phyloP scores from a whole-genome alignment of 768 basidiomycete species.

The Mycena galericulata region DNA sequence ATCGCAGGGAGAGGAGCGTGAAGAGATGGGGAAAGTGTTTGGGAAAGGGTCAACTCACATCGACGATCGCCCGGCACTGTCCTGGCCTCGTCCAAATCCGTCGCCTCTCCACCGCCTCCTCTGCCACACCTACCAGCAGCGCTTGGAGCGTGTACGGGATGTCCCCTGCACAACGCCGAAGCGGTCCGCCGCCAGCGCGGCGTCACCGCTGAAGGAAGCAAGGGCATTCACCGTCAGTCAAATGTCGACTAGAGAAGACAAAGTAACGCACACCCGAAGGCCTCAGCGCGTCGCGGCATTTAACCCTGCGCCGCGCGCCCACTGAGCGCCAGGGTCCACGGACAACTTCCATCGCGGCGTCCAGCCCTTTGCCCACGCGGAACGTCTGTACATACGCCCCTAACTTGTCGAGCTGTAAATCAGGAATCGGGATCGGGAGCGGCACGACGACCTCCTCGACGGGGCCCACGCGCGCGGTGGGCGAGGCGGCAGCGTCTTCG shows the following conservation, averaged over 20 bases:
- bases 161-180: too few species aligned
- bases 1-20: too few species aligned
- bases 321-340: conserved; percentile 71
- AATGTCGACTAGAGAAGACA: too few species aligned
- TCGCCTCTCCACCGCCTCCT: conserved; percentile 21
- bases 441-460: conserved; percentile 63
- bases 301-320: conserved; percentile 64
- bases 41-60: conserved; percentile 55
- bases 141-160: too few species aligned
- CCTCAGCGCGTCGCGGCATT: conserved; percentile 69
- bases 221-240: too few species aligned
- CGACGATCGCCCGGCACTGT: conserved; percentile 64
- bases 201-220: too few species aligned
- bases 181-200: too few species aligned
- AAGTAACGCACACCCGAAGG: conserved; percentile 73
- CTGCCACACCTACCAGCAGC: too few species aligned
- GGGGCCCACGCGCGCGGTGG: conserved; percentile 63
- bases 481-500: conserved; percentile 57
- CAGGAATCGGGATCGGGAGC: conserved; percentile 36
- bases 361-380: not conserved
- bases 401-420: too few species aligned
- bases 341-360: conserved; percentile 38
- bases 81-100: conserved; percentile 67
- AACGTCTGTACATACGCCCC: not conserved
- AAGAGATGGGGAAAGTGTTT: not conserved